Conservation (phyloP, 352 stramenopile species). For the Globisporangium acanthophoron region DNA sequence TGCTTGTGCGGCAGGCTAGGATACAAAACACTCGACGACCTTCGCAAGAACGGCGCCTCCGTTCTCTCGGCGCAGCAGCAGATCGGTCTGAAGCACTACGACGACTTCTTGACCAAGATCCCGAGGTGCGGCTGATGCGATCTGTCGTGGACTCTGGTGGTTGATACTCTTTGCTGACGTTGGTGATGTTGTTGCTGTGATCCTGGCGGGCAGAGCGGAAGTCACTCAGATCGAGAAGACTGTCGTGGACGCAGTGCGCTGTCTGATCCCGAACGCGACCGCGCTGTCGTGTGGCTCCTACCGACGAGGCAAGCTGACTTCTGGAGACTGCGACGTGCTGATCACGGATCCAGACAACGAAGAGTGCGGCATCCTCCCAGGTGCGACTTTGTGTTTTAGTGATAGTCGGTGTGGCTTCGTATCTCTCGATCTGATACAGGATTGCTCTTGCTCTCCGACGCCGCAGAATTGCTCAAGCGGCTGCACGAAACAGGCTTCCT, state of each 20-base stretch:
- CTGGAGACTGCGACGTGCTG: slow-evolving; percentile 76
- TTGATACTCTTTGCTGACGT: neutral
- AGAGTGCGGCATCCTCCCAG: slow-evolving; percentile 58
- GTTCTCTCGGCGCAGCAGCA: slow-evolving; percentile 59
- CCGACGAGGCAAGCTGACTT: slow-evolving; percentile 61
- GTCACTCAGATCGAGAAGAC: slow-evolving; percentile 68
- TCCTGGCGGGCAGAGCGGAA: slow-evolving; percentile 34
- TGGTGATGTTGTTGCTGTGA: neutral
- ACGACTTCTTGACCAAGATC: slow-evolving; percentile 77
- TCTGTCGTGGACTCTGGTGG: neutral
- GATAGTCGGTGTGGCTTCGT: neutral
- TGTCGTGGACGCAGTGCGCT: slow-evolving; percentile 64
- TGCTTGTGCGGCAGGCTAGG: slow-evolving; percentile 23
- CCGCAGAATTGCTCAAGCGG: slow-evolving; percentile 39
- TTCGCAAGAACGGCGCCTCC: slow-evolving; percentile 28
- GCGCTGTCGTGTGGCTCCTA: slow-evolving; percentile 75
- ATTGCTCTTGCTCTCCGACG: neutral
- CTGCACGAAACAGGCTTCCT: slow-evolving; percentile 65
- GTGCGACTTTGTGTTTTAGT: slow-evolving; percentile 4
- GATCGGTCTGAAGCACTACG: slow-evolving; percentile 77
- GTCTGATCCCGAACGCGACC: slow-evolving; percentile 52
- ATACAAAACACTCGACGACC: slow-evolving; percentile 56
- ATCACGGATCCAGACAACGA: slow-evolving; percentile 69
- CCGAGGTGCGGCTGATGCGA: slow-evolving; percentile 23
- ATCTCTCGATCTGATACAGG: neutral